A percentile compares a stretch with the other conserved stretches of the same genome.
Evolutionary conservation across 2,329 filamentous ascomycete species (phyloP).

Genomic region (Scedosporium dehoogii): DNA sequence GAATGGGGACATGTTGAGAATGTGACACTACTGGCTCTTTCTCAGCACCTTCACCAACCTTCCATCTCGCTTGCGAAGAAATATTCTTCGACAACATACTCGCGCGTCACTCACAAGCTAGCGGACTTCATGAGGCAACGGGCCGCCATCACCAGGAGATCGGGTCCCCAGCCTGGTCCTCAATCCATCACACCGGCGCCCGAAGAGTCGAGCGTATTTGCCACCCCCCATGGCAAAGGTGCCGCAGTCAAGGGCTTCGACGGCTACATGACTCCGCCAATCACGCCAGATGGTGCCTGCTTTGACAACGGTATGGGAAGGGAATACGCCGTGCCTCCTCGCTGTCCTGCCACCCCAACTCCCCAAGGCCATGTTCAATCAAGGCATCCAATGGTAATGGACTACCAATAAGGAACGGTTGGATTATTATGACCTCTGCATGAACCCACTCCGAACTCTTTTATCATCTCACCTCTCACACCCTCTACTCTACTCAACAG

Average conservation of each 20-base stretch:
- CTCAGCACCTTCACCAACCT: constrained; percentile 49
- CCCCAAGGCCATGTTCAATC: constrained; percentile 29
- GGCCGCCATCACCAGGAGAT: constrained; percentile 42
- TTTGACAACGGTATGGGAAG: constrained; percentile 38
- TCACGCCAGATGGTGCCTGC: constrained; percentile 63
- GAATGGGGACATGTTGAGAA: constrained; percentile 70
- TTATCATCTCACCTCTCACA: neutral
- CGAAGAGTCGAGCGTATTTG: constrained; percentile 53
- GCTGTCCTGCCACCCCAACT: constrained; percentile 55
- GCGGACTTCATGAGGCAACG: constrained; percentile 50
- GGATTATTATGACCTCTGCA: neutral
- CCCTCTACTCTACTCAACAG: neutral
- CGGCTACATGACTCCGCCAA: constrained; percentile 76
- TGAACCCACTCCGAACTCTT: neutral
- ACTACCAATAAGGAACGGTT: constrained; percentile 8
- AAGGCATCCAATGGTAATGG: constrained; percentile 17
- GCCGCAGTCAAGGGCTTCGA: constrained; percentile 51
- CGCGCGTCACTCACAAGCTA: constrained; percentile 43
- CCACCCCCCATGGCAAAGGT: constrained; percentile 65
- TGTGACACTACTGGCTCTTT: constrained; percentile 50
- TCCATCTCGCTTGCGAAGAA: constrained; percentile 49
- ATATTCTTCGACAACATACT: constrained; percentile 45
- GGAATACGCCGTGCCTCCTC: constrained; percentile 39
- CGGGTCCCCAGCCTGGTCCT: constrained; percentile 20
- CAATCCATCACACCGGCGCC: constrained; percentile 51